Base-by-base conservation (phyloP, 768 basidiomycete genomes). In the Hericium coralloides region DNA sequence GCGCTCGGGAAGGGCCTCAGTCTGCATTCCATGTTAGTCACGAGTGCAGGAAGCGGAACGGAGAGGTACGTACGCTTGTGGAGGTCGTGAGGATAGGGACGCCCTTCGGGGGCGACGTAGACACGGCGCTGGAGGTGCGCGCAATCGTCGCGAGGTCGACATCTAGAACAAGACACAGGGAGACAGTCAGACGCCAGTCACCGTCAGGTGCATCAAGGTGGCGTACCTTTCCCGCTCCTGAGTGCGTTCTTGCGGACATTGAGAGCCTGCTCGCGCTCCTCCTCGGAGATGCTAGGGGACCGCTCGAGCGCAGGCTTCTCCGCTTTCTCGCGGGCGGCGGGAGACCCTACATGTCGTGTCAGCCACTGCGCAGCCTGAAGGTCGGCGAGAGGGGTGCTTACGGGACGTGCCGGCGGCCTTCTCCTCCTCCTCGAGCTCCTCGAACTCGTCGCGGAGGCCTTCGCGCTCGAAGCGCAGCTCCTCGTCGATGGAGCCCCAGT, bases 91-190 rank as follows among this genome's bases (percentile, higher is more conserved):
- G 20, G 18, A 52, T 52, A 41, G 39, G 25, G 38, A 37, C 38
- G 9, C 12, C 41, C 52, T 58, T 58, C n/a, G 62, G 69, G 39
- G 76, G 85, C 60, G 80, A 85, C 58, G 70, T 72, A 60, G 80
- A 82, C 26, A 83, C 80, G 12, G 85, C 92, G 58, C 77, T 79
- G 9, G 90, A 92, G 56, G 89, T 89, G 63, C 89, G 83, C 14
- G 92, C 92, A 64, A 95, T 94, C 55, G 85, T 76, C 37, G 80
- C 77, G 58, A 95, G 79, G 70, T 93, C 88, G 45, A 82, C 71
- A 17, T 57, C 64, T 66, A 58, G 47, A 14, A 57, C 52, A 9
- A 18, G 7, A 22, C 48, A 25, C 23, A 38, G 12, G 60, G 50
- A 49, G 18, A 37, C 43, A 23, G 23, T 14, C 9, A 8, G 6